Conservation (phyloP, 768 basidiomycete species). For the Terana coerulea region DNA sequence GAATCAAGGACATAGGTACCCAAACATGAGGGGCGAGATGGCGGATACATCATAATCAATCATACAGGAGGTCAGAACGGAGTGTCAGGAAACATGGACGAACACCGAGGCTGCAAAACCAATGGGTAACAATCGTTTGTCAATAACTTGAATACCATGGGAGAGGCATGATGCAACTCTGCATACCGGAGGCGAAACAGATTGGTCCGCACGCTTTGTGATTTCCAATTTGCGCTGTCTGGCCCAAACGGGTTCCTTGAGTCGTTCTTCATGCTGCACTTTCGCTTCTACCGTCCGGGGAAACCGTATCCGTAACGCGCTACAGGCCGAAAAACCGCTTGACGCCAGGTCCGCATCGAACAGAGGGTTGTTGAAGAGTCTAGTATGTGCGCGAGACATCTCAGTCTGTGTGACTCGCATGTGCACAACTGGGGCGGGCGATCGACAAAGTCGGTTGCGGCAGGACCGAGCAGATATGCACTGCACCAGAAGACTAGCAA, state of each 20-base stretch:
- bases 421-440: neutral
- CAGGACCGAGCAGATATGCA: neutral
- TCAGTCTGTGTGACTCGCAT: neutral
- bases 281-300: too few species aligned
- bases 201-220: neutral
- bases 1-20: constrained; percentile 3
- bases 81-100: neutral
- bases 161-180: neutral
- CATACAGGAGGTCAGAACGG: constrained; percentile 1
- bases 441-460: neutral
- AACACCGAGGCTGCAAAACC: neutral
- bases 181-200: constrained; percentile 4
- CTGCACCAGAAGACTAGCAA: neutral
- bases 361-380: neutral
- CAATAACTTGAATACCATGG: constrained; percentile 1
- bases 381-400: neutral
- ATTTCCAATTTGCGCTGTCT: neutral
- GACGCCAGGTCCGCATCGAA: constrained; percentile 2
- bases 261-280: neutral
- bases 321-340: neutral
- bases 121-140: neutral
- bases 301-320: too few species aligned
- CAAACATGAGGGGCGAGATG: neutral
- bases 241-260: neutral
- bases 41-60: constrained; percentile 2